phyloP scores from a whole-genome alignment of 2,329 filamentous ascomycete species.

The Tympanopsis confertula region DNA sequence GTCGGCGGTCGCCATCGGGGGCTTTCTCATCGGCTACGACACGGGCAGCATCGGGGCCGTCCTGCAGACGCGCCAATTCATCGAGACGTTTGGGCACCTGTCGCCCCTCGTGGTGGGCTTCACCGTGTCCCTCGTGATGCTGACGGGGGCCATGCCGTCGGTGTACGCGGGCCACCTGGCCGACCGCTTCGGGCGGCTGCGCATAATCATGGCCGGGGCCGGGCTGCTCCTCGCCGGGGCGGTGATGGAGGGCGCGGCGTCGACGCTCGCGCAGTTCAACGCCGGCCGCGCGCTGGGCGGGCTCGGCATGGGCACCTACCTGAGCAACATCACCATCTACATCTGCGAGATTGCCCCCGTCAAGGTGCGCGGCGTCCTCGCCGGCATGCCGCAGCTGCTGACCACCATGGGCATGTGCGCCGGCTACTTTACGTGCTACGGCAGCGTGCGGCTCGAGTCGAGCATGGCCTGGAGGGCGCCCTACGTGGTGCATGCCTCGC shows the following conservation, averaged over 20 bases:
- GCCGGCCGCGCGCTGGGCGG: slow-evolving; percentile 42
- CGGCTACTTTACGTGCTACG: slow-evolving; percentile 52
- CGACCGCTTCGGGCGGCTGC: slow-evolving; percentile 35
- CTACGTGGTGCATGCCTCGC: slow-evolving; percentile 31
- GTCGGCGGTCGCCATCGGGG: slow-evolving; percentile 16
- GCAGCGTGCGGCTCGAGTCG: slow-evolving; percentile 29
- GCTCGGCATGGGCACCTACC: slow-evolving; percentile 43
- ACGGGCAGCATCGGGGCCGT: slow-evolving; percentile 21
- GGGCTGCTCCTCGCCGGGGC: slow-evolving; percentile 40
- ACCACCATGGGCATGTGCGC: slow-evolving; percentile 34
- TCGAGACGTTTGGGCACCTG: slow-evolving; percentile 29
- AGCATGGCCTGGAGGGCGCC: slow-evolving; percentile 44
- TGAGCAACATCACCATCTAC: slow-evolving; percentile 45
- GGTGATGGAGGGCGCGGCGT: slow-evolving; percentile 34
- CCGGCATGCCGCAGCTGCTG: slow-evolving; percentile 38
- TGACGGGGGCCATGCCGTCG: slow-evolving; percentile 43
- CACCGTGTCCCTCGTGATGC: slow-evolving; percentile 45
- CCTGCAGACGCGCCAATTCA: slow-evolving; percentile 18
- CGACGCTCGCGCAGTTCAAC: slow-evolving; percentile 37
- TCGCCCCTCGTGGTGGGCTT: slow-evolving; percentile 41
- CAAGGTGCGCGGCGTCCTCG: slow-evolving; percentile 33
- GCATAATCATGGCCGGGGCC: slow-evolving; percentile 33
- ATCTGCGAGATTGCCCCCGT: slow-evolving; percentile 49
- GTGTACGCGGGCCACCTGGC: slow-evolving; percentile 43
- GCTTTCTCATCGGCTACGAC: slow-evolving; percentile 22